These are phyloP conservation scores for Cystobasidium tubakii DNA, from an alignment of 768 basidiomycete genomes.

Conservation along the genomic window DNA sequence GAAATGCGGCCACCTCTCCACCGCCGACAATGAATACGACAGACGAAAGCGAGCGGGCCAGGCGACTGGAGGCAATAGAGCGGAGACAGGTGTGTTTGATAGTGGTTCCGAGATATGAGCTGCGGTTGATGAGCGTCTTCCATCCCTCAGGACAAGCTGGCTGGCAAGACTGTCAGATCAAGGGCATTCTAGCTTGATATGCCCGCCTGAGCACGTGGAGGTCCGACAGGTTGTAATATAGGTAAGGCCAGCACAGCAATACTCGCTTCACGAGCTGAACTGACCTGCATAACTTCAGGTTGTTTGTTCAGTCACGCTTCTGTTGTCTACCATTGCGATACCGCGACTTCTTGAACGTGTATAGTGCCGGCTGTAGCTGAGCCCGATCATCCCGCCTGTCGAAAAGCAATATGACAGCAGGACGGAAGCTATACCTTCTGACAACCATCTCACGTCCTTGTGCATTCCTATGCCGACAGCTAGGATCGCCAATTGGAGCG, in stretches of 20 bases:
- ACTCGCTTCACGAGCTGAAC: no score
- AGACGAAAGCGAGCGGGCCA: neutral
- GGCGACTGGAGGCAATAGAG: neutral
- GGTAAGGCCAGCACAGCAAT: neutral
- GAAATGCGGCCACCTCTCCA: neutral
- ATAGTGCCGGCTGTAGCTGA: no score
- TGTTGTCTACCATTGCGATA: no score
- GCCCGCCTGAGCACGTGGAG: neutral
- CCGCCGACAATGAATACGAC: neutral
- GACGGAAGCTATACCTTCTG: slow-evolving; percentile 3
- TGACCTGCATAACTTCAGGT: no score
- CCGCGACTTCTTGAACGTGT: no score
- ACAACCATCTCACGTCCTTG: neutral
- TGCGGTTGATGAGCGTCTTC: neutral
- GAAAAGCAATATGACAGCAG: no score
- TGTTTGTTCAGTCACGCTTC: no score
- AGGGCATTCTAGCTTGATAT: neutral
- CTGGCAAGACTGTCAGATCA: neutral
- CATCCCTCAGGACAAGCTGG: neutral
- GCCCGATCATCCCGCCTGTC: no score
- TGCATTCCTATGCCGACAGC: no score
- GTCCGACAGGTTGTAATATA: neutral
- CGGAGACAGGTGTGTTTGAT: neutral
- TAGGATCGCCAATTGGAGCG: neutral
- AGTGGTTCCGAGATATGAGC: neutral